Conservation (phyloP, 2,329 filamentous ascomycete genomes). For the Cladosporium sp. region DNA sequence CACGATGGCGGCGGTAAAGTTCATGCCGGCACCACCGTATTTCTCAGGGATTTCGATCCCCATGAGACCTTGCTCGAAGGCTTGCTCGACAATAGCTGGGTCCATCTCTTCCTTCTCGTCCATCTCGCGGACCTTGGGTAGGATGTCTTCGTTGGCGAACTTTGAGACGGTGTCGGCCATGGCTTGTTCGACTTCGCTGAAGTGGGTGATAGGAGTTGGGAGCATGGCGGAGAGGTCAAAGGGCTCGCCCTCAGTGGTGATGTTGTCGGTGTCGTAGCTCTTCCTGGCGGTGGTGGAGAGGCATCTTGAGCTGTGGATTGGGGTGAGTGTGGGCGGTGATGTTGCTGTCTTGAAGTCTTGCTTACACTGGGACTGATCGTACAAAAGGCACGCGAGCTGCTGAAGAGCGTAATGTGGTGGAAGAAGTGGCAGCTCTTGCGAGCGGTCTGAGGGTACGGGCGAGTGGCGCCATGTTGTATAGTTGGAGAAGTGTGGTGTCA, state of each 20-base stretch:
- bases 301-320: conserved; percentile 7
- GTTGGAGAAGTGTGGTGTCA: background rate
- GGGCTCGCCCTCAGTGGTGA: conserved; percentile 34
- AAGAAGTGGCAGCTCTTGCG: conserved; percentile 5
- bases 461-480: conserved; percentile 28
- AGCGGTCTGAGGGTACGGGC: conserved; percentile 20
- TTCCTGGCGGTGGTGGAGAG: conserved; percentile 39
- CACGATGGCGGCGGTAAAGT: conserved; percentile 94
- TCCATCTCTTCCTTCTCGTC: conserved; percentile 97
- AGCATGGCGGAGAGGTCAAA: conserved; percentile 68
- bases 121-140: conserved; percentile 93
- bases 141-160: conserved; percentile 83
- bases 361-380: conserved; percentile 1
- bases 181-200: conserved; percentile 82
- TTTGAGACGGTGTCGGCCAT: conserved; percentile 89
- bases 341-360: background rate
- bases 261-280: conserved; percentile 30
- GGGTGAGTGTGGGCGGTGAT: background rate
- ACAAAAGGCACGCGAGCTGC: conserved; percentile 1
- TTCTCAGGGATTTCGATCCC: conserved; percentile 96
- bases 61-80: conserved; percentile 98
- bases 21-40: conserved; percentile 95
- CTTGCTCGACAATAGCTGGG: conserved; percentile 76
- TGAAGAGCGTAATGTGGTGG: background rate
- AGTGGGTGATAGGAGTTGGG: conserved; percentile 87